phyloP scores from a whole-genome alignment of 2,329 filamentous ascomycete species.

The Phyllosticta citrichinensis region DNA sequence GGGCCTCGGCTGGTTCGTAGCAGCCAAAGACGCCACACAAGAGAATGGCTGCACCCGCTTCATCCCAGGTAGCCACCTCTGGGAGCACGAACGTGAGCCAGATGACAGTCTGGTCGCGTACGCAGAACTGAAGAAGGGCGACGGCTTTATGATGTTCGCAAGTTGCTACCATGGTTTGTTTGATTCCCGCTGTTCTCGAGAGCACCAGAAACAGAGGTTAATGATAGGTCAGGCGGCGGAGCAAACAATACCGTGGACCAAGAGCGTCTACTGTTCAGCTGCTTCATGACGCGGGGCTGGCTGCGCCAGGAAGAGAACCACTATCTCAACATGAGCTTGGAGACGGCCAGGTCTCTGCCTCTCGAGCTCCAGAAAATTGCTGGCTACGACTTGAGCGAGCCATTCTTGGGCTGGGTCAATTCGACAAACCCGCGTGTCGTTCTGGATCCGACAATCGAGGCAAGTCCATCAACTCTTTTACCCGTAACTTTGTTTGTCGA shows the following conservation, averaged over 20 bases:
- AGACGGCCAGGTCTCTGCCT: slow-evolving; percentile 16
- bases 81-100: neutral
- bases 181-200: neutral
- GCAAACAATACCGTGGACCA: slow-evolving; percentile 24
- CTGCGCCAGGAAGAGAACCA: slow-evolving; percentile 33
- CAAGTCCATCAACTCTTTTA: neutral
- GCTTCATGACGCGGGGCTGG: slow-evolving; percentile 25
- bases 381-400: slow-evolving; percentile 16
- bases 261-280: slow-evolving; percentile 23
- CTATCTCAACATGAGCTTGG: slow-evolving; percentile 21
- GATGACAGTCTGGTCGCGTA: neutral
- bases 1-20: slow-evolving; percentile 27
- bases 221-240: slow-evolving; percentile 14
- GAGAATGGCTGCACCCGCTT: slow-evolving; percentile 29
- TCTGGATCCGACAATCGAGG: neutral
- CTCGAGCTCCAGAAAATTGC: slow-evolving; percentile 13
- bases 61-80: slow-evolving; percentile 28
- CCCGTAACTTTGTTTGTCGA: neutral
- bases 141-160: slow-evolving; percentile 29
- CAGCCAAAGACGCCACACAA: slow-evolving; percentile 21
- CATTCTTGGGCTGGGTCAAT: slow-evolving; percentile 4
- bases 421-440: neutral
- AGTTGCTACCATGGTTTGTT: slow-evolving; percentile 23
- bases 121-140: slow-evolving; percentile 26
- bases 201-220: neutral